Evolutionary conservation across 129 eudicot genomes (phyloP).

Genomic region (Saussurea involucrata): DNA sequence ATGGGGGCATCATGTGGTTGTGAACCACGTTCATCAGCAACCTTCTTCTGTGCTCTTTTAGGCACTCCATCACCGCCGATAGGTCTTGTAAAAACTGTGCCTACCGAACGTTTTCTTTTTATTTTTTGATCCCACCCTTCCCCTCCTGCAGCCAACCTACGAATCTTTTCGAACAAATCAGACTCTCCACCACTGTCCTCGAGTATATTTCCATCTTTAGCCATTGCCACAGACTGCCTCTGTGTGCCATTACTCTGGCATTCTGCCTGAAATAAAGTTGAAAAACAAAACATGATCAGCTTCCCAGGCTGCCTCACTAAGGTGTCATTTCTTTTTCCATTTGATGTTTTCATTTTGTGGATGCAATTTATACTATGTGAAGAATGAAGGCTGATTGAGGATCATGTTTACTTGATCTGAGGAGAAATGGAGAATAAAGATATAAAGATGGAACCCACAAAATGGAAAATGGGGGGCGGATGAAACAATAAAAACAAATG

Average conservation of each 20-base stretch:
- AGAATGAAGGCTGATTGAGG: neutral
- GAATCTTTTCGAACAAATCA: constrained; percentile 61
- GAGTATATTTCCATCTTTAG: constrained; percentile 53
- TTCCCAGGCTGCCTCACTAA: neutral
- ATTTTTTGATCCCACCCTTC: constrained; percentile 89
- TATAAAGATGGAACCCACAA: neutral
- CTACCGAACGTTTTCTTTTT: constrained; percentile 79
- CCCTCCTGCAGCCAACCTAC: constrained; percentile 72
- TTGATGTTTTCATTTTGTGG: neutral
- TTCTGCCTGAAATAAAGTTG: constrained; percentile 45
- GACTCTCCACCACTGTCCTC: constrained; percentile 49
- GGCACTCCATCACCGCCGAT: constrained; percentile 47
- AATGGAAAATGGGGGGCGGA: neutral
- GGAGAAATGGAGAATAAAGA: neutral
- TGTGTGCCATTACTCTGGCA: constrained; percentile 44
- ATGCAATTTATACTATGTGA: neutral
- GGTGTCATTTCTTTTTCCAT: neutral
- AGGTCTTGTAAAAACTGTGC: constrained; percentile 50
- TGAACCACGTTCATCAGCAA: constrained; percentile 43
- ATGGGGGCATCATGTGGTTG: constrained; percentile 45
- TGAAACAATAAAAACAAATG: neutral
- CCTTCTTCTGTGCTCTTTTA: constrained; percentile 61
- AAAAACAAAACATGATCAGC: neutral
- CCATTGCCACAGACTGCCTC: constrained; percentile 45
- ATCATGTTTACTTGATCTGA: neutral